Evolutionary conservation across 192 early-diverging fungal genomes (phyloP).

Genomic region (Umbelopsis isabellina): DNA sequence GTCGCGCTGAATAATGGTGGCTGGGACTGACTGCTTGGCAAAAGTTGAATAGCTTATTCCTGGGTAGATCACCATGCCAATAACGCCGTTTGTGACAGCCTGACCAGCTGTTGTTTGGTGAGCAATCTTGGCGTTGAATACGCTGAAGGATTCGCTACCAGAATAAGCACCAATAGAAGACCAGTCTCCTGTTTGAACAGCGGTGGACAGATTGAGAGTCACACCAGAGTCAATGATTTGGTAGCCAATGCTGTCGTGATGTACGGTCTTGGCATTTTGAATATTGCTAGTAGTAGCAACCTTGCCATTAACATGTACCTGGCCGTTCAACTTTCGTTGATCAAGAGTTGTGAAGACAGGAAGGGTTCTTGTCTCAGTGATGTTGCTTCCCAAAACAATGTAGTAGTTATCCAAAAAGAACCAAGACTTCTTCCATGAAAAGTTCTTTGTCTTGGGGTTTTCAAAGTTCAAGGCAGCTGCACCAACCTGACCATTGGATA

Average conservation of each 20-base stretch:
- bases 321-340: slow-evolving; percentile 27
- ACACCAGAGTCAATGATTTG: slow-evolving; percentile 6
- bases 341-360: slow-evolving; percentile 27
- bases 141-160: not conserved
- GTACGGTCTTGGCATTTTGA: slow-evolving; percentile 1
- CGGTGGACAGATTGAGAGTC: slow-evolving; percentile 13
- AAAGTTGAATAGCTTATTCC: slow-evolving; percentile 1
- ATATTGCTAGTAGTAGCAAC: not conserved
- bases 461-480: slow-evolving; percentile 30
- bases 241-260: slow-evolving; percentile 33
- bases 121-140: slow-evolving; percentile 26
- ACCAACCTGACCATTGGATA: slow-evolving; percentile 27
- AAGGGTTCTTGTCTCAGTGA: not conserved
- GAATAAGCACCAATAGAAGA: slow-evolving; percentile 23
- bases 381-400: slow-evolving; percentile 21
- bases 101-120: slow-evolving; percentile 7
- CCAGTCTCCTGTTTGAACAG: slow-evolving; percentile 17
- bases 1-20: not conserved
- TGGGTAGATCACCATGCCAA: slow-evolving; percentile 8
- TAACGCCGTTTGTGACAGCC: not conserved
- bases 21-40: not conserved
- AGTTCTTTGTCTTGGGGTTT: slow-evolving; percentile 28
- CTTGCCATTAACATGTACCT: slow-evolving; percentile 17
- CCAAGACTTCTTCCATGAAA: slow-evolving; percentile 34
- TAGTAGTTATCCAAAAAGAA: slow-evolving; percentile 31